Evolutionary conservation across 2,329 filamentous ascomycete genomes (phyloP), one percentile per base, ranked within the genome.

Genomic region (Acarospora socialis): DNA sequence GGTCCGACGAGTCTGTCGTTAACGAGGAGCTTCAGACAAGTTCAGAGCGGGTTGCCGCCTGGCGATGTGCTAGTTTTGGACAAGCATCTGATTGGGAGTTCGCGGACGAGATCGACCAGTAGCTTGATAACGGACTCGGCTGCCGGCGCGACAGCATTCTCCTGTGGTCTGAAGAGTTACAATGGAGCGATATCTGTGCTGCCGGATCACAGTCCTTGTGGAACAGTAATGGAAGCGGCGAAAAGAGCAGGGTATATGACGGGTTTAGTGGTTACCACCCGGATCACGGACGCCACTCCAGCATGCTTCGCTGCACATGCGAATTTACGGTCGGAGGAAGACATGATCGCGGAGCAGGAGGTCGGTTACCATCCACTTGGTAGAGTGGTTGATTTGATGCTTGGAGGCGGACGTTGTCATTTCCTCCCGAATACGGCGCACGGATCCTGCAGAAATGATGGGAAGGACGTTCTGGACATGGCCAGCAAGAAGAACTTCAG

Each of bases 111-210:
- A 35, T 92, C 82, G 32, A 77, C 73, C 43, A 83, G 70, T 48
- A 87, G 78, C 35, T 63, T 95, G 38, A 79, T 98, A 32, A 98
- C 90, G 1, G 90, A 98, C 56, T 92, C 81, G 37, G 90, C 90
- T 4, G 90, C 90, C n/a, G 90, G 90, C 21, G 90, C 90, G 3
- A 98, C 90, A 1, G 90, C 90, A 1, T 98, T 98, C 54, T 84
- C 82, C 3, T 98, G 90, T 49, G 87, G 74, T 13, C 60, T 67
- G 50, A 98, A 98, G 70, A 92, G 78, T 54, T 98, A 98, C 62
- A 98, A 98, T 50, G 84, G 84, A 28, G 90, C 90, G 44, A 95
- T 98, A 45, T 81, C 83, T 7, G 79, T 92, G 33, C 65, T 92
- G 10, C 86, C 86, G 0, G 77, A 92, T 54, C 73, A 80, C 44